Evolutionary conservation across 164 flowering plant species (phyloP), one percentile per base, ranked within the genome.

Genomic region (Chimonanthus salicifolius): DNA sequence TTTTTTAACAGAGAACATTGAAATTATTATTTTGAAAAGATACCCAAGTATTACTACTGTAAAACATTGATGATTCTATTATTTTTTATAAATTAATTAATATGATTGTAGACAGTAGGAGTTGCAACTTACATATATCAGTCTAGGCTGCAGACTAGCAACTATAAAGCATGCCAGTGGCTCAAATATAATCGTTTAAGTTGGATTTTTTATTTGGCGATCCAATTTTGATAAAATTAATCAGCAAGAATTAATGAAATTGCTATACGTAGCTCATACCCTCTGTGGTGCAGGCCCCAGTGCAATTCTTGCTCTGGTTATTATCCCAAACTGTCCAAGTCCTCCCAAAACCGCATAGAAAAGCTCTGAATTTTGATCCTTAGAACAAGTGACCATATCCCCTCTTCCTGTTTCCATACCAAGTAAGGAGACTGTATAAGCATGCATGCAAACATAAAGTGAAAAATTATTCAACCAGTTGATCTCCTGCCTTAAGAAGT

Each of bases 251-350:
- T 48, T 33, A 33, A 21, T 7, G 15, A 16, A 15, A 1, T 63
- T 62, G 8, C 4, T 9, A 13, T n/a, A 48, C 20, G 33, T 46
- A 47, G 11, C 21, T 76, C 71, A n/a, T 87, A 94, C 99, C 85
- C 86, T 89, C 49, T 77, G 85, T 64, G 99, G 98, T 6, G 98
- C 96, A 0, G 80, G 83, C 4, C 83, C 82, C 7, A 95, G 78
- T 16, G 80, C 77, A 43, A 95, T 90, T 82, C 94, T 88, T 13
- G 99, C 98, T 82, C 96, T 82, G 10, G 89, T 84, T 76, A 95
- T 95, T 68, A 95, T 84, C 15, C 99, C 99, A 82, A 93, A 95
- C 77, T 95, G 99, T 51, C 99, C 99, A 43, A 95, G 78, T 46
- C 99, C 99, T 49, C 99, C 99, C 4, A 95, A 78, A 68, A 87